phyloP scores from a whole-genome alignment of 257 asterid genomes.

The Rauvolfia tetraphylla region DNA sequence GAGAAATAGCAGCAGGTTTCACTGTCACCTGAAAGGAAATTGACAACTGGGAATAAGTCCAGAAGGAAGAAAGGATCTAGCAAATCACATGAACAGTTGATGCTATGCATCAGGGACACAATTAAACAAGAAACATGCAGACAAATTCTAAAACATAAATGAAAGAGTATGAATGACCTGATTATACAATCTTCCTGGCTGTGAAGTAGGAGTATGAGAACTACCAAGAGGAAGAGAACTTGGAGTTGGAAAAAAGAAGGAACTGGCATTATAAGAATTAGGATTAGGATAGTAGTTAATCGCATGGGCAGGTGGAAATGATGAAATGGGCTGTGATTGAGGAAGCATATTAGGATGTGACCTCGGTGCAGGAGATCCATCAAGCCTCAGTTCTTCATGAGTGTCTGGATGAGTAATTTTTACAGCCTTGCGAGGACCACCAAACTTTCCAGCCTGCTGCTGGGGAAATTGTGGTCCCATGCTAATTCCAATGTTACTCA shows the following conservation, averaged over 20 bases:
- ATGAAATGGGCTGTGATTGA: conserved; percentile 57
- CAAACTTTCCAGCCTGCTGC: conserved; percentile 54
- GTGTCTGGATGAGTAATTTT: conserved; percentile 92
- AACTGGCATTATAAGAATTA: conserved; percentile 46
- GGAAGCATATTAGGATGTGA: conserved; percentile 53
- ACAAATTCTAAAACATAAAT: not conserved
- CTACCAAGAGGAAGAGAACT: conserved; percentile 53
- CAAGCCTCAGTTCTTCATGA: conserved; percentile 87
- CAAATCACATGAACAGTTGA: not conserved
- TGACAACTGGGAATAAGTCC: not conserved
- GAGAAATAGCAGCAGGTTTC: conserved; percentile 53
- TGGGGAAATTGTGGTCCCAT: conserved; percentile 65
- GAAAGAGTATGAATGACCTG: conserved; percentile 49
- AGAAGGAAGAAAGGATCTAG: not conserved
- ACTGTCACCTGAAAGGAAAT: conserved; percentile 38
- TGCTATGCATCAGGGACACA: conserved; percentile 1
- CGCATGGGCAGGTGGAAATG: conserved; percentile 56
- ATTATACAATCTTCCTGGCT: conserved; percentile 51
- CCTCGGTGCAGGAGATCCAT: conserved; percentile 51
- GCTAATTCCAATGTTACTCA: conserved; percentile 69
- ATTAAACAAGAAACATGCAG: not conserved
- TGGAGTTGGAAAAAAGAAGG: conserved; percentile 39
- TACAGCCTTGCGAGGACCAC: conserved; percentile 58
- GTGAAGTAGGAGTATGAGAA: conserved; percentile 55
- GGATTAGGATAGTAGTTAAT: conserved; percentile 53